Conservation (phyloP, 2,329 filamentous ascomycete species). For the Raffaelea ambrosiae region DNA sequence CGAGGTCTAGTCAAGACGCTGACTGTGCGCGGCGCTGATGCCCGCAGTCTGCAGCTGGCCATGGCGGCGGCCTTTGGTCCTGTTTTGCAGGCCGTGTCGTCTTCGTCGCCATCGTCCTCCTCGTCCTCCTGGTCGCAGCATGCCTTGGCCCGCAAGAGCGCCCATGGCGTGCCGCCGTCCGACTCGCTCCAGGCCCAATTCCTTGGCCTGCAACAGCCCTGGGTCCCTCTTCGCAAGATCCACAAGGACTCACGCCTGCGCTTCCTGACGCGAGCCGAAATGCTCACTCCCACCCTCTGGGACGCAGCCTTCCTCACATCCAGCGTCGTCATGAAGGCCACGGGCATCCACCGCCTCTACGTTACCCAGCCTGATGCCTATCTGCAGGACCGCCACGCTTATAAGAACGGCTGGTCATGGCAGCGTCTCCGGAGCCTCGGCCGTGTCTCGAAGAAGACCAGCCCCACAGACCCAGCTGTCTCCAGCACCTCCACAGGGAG, state of each 20-base stretch:
- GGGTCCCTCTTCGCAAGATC: slow-evolving; percentile 70
- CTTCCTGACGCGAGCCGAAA: slow-evolving; percentile 62
- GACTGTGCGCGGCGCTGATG: slow-evolving; percentile 52
- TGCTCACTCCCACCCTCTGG: slow-evolving; percentile 66
- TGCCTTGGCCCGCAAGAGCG: not conserved
- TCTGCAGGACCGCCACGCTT: slow-evolving; percentile 50
- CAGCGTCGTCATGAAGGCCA: slow-evolving; percentile 64
- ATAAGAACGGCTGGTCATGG: slow-evolving; percentile 60
- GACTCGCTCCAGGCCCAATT: slow-evolving; percentile 30
- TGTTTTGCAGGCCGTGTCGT: slow-evolving; percentile 33
- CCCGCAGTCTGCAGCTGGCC: slow-evolving; percentile 57
- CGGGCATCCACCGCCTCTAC: slow-evolving; percentile 57
- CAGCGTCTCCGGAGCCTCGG: slow-evolving; percentile 56
- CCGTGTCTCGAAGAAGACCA: slow-evolving; percentile 35
- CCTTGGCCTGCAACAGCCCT: slow-evolving; percentile 56
- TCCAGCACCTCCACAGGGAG: not conserved
- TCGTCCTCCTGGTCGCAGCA: slow-evolving; percentile 4
- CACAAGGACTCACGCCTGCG: slow-evolving; percentile 64
- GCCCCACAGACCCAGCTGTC: slow-evolving; percentile 19
- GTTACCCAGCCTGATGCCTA: slow-evolving; percentile 70
- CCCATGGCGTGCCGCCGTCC: slow-evolving; percentile 7
- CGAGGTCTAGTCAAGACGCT: slow-evolving; percentile 62
- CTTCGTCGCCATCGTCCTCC: slow-evolving; percentile 7
- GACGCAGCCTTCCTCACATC: slow-evolving; percentile 61
- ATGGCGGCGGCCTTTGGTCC: slow-evolving; percentile 55